Conservation (phyloP, 179 eudicot genomes). For the Spergularia azorica region DNA sequence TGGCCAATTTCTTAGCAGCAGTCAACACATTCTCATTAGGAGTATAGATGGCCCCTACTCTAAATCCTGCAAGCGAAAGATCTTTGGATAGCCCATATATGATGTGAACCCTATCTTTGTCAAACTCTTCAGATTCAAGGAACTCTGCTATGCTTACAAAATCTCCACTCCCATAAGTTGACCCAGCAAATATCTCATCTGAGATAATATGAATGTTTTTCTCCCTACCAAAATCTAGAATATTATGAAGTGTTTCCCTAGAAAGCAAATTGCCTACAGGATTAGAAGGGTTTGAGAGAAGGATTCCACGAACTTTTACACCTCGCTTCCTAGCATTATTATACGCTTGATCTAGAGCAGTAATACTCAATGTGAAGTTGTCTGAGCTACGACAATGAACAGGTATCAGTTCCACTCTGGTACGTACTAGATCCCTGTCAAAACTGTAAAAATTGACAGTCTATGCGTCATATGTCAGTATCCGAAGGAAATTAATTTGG, state of each 20-base stretch:
- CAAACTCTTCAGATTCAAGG: conserved; percentile 57
- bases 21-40: conserved; percentile 62
- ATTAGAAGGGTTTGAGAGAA: conserved; percentile 78
- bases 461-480: neutral
- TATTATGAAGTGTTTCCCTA: conserved; percentile 51
- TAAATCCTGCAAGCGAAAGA: conserved; percentile 69
- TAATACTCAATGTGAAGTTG: conserved; percentile 56
- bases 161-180: conserved; percentile 52
- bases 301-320: conserved; percentile 69
- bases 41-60: conserved; percentile 77
- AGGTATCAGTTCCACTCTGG: conserved; percentile 81
- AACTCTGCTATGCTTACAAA: conserved; percentile 87
- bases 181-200: conserved; percentile 75
- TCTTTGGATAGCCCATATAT: conserved; percentile 82
- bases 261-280: conserved; percentile 70
- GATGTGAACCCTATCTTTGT: conserved; percentile 72
- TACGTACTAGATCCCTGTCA: conserved; percentile 85
- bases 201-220: conserved; percentile 86
- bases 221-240: conserved; percentile 75
- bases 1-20: conserved; percentile 62
- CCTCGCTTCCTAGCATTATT: conserved; percentile 82
- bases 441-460: conserved; percentile 51
- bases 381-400: conserved; percentile 78
- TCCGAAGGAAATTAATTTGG: neutral
- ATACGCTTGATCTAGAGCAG: conserved; percentile 71